Conservation (phyloP, 2,329 filamentous ascomycete genomes). For the Hypoxylon sp. region DNA sequence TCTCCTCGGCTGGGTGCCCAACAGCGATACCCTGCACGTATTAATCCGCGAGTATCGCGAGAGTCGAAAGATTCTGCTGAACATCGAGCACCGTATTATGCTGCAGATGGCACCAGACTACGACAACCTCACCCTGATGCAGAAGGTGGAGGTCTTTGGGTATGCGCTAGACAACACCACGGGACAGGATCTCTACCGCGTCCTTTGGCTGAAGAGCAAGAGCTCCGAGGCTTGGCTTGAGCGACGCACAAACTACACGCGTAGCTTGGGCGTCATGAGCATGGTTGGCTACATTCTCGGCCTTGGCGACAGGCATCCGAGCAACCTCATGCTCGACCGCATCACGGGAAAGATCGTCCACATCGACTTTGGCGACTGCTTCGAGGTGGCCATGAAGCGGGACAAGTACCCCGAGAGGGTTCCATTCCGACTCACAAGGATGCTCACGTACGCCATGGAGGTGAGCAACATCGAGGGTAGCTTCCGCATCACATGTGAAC, state of each 20-base stretch:
- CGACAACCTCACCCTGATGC: conserved; percentile 98
- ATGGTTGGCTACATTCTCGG: conserved; percentile 99
- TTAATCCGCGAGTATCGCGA: conserved; percentile 98
- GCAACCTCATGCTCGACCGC: conserved; percentile 96
- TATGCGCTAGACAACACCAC: conserved; percentile 99
- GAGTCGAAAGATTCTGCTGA: conserved; percentile 94
- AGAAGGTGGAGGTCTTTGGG: conserved; percentile 99
- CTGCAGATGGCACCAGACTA: conserved; percentile 99
- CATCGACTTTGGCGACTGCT: conserved; percentile 99
- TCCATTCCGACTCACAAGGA: conserved; percentile 95
- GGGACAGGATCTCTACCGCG: conserved; percentile 95
- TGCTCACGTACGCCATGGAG: conserved; percentile 99
- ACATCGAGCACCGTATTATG: conserved; percentile 99
- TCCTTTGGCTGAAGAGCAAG: conserved; percentile 98
- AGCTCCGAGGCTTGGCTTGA: conserved; percentile 98
- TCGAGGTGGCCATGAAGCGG: conserved; percentile 98
- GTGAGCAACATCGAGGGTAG: conserved; percentile 99
- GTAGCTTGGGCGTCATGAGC: conserved; percentile 98
- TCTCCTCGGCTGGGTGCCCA: conserved; percentile 93
- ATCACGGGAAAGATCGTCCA: conserved; percentile 97
- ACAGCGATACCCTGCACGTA: conserved; percentile 96
- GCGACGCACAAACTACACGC: conserved; percentile 96
- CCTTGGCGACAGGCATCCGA: conserved; percentile 94
- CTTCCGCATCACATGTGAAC: conserved; percentile 97
- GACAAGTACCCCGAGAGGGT: conserved; percentile 99